Conservation (phyloP, 164 flowering plant species). For the Sextonia rubra region DNA sequence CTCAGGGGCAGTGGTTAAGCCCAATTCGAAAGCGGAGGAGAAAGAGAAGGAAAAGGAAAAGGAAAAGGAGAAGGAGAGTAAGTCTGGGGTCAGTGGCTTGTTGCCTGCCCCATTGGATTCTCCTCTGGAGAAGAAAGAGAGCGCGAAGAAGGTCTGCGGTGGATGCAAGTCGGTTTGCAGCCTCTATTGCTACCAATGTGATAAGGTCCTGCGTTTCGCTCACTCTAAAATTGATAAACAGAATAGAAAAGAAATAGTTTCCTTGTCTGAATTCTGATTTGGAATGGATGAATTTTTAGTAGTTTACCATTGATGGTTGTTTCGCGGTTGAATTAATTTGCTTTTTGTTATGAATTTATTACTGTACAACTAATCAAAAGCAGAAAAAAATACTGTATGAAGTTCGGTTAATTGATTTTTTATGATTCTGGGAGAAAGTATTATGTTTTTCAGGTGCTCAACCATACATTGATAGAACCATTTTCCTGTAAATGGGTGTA, state of each 20-base stretch:
- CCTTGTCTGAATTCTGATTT: not conserved
- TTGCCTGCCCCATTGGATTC: slow-evolving; percentile 9
- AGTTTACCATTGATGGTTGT: not conserved
- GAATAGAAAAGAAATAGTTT: not conserved
- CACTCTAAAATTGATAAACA: not conserved
- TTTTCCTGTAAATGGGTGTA: no score
- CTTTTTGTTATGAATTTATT: not conserved
- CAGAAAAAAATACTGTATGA: no score
- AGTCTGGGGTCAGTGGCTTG: slow-evolving; percentile 16
- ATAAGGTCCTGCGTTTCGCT: slow-evolving; percentile 48
- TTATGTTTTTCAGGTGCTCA: no score
- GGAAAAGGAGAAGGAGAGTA: slow-evolving; percentile 64
- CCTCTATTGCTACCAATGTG: slow-evolving; percentile 81
- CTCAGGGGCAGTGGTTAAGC: slow-evolving; percentile 20
- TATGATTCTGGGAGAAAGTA: no score
- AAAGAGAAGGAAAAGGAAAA: slow-evolving; percentile 37
- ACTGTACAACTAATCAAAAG: not conserved
- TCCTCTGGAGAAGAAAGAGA: slow-evolving; percentile 18
- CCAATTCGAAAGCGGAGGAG: not conserved
- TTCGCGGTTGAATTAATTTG: not conserved
- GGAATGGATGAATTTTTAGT: not conserved
- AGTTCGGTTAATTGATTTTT: no score
- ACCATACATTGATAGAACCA: no score
- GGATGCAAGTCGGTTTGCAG: slow-evolving; percentile 72
- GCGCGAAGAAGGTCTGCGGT: slow-evolving; percentile 45